Conservation (phyloP, 2,329 filamentous ascomycete species). For the Graphilbum fragrans region DNA sequence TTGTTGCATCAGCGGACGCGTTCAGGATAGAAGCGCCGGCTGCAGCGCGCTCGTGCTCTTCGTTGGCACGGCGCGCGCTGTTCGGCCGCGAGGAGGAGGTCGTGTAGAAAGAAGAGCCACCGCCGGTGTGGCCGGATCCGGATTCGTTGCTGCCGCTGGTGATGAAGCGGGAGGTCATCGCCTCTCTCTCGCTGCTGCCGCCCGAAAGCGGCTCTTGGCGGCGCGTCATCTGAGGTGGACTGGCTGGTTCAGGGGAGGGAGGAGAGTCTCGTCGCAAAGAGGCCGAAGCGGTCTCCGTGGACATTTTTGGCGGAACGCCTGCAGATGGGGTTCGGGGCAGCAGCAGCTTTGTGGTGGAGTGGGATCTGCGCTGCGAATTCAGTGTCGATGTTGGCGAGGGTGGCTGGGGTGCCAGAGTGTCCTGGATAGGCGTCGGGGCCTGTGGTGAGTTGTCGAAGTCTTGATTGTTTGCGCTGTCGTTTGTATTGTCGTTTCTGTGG, state of each 20-base stretch:
- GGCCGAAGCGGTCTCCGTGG: constrained; percentile 31
- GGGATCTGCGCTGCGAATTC: neutral
- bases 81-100: constrained; percentile 14
- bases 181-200: constrained; percentile 29
- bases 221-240: constrained; percentile 8
- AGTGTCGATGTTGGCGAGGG: constrained; percentile 1
- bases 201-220: constrained; percentile 19
- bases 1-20: neutral
- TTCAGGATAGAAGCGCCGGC: constrained; percentile 12
- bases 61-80: constrained; percentile 1
- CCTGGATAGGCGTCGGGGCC: no score
- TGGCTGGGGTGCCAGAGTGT: neutral
- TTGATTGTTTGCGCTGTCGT: neutral
- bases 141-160: constrained; percentile 25
- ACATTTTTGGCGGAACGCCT: constrained; percentile 53
- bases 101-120: constrained; percentile 41
- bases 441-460: no score
- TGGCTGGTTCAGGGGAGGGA: constrained; percentile 21
- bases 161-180: constrained; percentile 49
- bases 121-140: constrained; percentile 34
- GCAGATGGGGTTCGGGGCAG: constrained; percentile 52
- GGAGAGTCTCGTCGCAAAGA: constrained; percentile 14
- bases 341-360: constrained; percentile 21
- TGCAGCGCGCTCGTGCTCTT: constrained; percentile 13
- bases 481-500: neutral